Evolutionary conservation across 371 early-diverging fungal species (phyloP), one percentile per base, ranked within the genome.

Genomic region (Fennellomyces sp.): DNA sequence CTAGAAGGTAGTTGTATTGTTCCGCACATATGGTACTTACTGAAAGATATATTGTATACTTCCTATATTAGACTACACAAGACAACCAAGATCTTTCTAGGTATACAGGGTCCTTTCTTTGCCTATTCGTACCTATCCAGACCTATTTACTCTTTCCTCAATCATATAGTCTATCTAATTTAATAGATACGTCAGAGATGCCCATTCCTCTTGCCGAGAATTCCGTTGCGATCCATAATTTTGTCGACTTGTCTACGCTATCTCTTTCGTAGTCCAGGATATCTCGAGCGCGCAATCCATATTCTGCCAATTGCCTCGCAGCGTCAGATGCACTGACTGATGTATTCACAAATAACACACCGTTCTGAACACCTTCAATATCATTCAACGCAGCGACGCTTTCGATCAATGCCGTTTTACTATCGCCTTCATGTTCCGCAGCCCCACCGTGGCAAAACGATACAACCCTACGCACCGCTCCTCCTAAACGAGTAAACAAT

Each of bases 121-220:
- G n/a, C n/a, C n/a, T n/a, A n/a, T n/a, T n/a, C n/a, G n/a, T n/a
- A n/a, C n/a, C n/a, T n/a, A n/a, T n/a, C n/a, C n/a, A n/a, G n/a
- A n/a, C n/a, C n/a, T n/a, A n/a, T n/a, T n/a, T n/a, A n/a, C n/a
- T n/a, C n/a, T n/a, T n/a, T n/a, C n/a, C n/a, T n/a, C n/a, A n/a
- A n/a, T n/a, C n/a, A n/a, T n/a, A n/a, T n/a, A n/a, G n/a, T n/a
- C n/a, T n/a, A n/a, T n/a, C n/a, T n/a, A n/a, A n/a, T n/a, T n/a
- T n/a, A n/a, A n/a, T n/a, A n/a, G 89, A 88, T 0, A 92, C 81
- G 38, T 82, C 72, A 5, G 93, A 96, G 6, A 98, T 73, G 74
- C 96, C 97, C 28, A 97, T 74, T 7, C 97, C 97, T 52, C 96
- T 77, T 3, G 94, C 90, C 42, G 86, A 88, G 47, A 83, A 82